phyloP scores from a whole-genome alignment of 1,284 basidiomycete genomes.

The Fomes fomentarius region DNA sequence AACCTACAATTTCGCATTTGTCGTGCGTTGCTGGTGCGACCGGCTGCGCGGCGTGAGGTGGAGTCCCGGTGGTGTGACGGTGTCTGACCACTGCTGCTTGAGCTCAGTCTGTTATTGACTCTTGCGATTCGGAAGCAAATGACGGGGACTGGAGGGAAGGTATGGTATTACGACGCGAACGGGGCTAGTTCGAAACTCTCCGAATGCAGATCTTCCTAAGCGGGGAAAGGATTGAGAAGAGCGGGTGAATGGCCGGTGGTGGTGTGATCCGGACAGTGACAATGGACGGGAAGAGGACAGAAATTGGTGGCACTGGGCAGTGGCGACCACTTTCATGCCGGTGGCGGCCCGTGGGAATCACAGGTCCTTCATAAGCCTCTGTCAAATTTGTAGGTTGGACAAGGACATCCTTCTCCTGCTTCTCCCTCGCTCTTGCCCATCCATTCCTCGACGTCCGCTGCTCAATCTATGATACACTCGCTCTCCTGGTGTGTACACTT shows the following conservation, averaged over 20 bases:
- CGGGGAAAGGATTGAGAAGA: no score
- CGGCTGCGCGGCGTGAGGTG: no score
- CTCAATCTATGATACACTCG: constrained; percentile 31
- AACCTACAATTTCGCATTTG: no score
- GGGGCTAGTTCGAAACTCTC: no score
- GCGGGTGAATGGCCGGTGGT: not conserved
- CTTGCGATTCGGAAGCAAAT: not conserved
- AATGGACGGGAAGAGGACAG: not conserved
- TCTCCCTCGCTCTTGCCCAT: constrained; percentile 11
- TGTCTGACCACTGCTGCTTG: not conserved
- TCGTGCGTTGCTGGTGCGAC: no score
- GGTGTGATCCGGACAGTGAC: not conserved
- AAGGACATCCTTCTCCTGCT: constrained; percentile 28
- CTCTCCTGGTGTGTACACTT: constrained; percentile 27
- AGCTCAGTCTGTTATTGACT: not conserved
- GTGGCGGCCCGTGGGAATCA: constrained; percentile 26
- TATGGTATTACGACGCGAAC: no score
- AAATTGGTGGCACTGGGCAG: not conserved
- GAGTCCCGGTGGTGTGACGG: not conserved
- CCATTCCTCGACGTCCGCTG: constrained; percentile 10
- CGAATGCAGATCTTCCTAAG: no score
- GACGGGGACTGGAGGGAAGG: not conserved
- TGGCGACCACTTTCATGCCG: no score
- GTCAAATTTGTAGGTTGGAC: constrained; percentile 17
- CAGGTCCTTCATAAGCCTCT: constrained; percentile 14